Evolutionary conservation across 2,329 filamentous ascomycete species (phyloP), one percentile per base, ranked within the genome.

Genomic region (Trichoderma atrobrunneum): DNA sequence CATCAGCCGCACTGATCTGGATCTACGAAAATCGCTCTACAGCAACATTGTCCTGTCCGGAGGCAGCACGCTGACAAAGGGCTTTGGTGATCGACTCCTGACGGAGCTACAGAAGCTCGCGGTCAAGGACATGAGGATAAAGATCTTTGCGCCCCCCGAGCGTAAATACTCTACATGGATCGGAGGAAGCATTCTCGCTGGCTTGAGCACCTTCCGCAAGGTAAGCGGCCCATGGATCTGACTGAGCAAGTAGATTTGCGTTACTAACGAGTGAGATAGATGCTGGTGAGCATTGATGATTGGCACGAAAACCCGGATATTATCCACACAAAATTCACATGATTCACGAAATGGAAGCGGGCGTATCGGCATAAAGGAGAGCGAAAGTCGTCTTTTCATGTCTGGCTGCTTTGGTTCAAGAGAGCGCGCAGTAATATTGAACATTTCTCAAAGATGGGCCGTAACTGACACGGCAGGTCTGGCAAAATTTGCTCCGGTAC

Each of bases 231-330:
- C 51, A 12, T 62, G 21, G 5, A 18, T 28, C 10, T 71, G 11
- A 21, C n/a, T 21, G 43, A 14, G 10, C 7, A 21, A 2, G 48
- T 34, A 5, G 14, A 14, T 30, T 4, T 28, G 8, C 16, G 16
- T 26, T 60, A 51, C 69, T 73, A n/a, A 73, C 69, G 1, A 21
- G 14, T 7, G 36, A 43, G 16, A 48, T 81, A 97, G 95, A 99
- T 99, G 96, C 98, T 96, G 94, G 96, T 99, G 79, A 97, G 94
- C 84, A 95, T 97, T 80, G 96, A 98, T 80, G 96, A 99, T 86
- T 99, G 96, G 96, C 96, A 99, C 82, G 96, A 99, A 87, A 97
- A 99, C 81, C 96, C 96, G 21, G 95, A 99, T 80, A 96, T 99
- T 78, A 98, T 99, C 80, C 95, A 98, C 84, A 96, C 94, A 79